These are phyloP conservation scores for Acer negundo DNA, from an alignment of 345 rosid genomes.

Conservation along the genomic window DNA sequence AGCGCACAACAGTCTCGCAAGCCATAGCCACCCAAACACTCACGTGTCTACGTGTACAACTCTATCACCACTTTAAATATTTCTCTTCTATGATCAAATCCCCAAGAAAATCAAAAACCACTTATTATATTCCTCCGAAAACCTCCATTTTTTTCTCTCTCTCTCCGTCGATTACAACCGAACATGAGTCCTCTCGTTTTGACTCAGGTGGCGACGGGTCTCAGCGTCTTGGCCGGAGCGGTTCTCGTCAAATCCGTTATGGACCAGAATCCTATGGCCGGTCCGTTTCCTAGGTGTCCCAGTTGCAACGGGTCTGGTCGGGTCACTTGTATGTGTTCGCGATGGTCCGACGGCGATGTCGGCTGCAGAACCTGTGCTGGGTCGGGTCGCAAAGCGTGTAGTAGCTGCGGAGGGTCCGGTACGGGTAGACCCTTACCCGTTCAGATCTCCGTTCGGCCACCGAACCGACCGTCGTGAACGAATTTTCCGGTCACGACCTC, in stretches of 20 bases:
- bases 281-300: conserved; percentile 63
- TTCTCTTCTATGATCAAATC: not conserved
- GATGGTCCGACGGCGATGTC: conserved; percentile 92
- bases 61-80: conserved; percentile 35
- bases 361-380: conserved; percentile 93
- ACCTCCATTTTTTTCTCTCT: not conserved
- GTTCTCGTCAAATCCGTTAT: conserved; percentile 75
- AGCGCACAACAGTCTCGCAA: not conserved
- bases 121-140: not conserved
- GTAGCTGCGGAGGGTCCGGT: conserved; percentile 89
- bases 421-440: conserved; percentile 86
- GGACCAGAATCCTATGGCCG: conserved; percentile 92
- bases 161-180: not conserved
- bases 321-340: conserved; percentile 69
- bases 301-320: conserved; percentile 90
- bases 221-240: conserved; percentile 90
- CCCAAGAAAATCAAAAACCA: not conserved
- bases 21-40: conserved; percentile 39
- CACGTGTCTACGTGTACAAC: conserved; percentile 52
- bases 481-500: conserved; percentile 1
- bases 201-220: conserved; percentile 82
- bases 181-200: conserved; percentile 67
- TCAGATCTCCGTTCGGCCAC: conserved; percentile 60
- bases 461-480: conserved; percentile 44
- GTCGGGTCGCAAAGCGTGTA: conserved; percentile 79